These are phyloP conservation scores for Nigrospora osmanthi DNA, from an alignment of 2,329 filamentous ascomycete genomes.

Conservation along the genomic window DNA sequence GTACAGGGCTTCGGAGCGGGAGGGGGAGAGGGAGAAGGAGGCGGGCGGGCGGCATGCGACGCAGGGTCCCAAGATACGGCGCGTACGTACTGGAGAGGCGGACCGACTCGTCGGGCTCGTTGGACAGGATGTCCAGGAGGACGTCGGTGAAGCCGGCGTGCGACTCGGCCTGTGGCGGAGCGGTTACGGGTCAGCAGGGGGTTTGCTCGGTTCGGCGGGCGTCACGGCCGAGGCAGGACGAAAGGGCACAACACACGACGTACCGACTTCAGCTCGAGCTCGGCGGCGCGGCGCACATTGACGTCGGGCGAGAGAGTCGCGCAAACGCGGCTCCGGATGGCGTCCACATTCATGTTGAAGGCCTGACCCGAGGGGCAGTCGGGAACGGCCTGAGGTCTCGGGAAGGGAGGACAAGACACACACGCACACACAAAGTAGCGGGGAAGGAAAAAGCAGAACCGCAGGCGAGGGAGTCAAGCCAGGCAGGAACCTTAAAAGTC, in stretches of 20 bases:
- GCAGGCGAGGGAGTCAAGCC: too few species aligned
- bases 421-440: too few species aligned
- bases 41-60: background rate
- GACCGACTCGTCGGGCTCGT: slow-evolving; percentile 77
- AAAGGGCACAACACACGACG: slow-evolving; percentile 27
- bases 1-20: slow-evolving; percentile 3
- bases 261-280: slow-evolving; percentile 77
- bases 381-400: too few species aligned
- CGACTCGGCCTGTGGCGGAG: slow-evolving; percentile 65
- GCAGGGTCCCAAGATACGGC: slow-evolving; percentile 19
- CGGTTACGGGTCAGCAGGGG: slow-evolving; percentile 10
- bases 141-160: slow-evolving; percentile 85
- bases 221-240: background rate
- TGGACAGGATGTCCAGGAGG: slow-evolving; percentile 82
- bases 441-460: too few species aligned
- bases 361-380: slow-evolving; percentile 1
- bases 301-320: slow-evolving; percentile 69
- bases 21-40: slow-evolving; percentile 17
- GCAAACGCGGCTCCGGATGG: slow-evolving; percentile 68
- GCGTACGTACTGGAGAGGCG: slow-evolving; percentile 73
- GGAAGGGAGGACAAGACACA: too few species aligned
- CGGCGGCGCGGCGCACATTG: slow-evolving; percentile 67
- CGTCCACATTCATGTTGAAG: slow-evolving; percentile 62
- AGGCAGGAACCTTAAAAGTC: too few species aligned
- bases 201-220: too few species aligned